These are phyloP conservation scores for Secale cereale DNA, from an alignment of 176 grass and related monocot species.

Conservation along the genomic window DNA sequence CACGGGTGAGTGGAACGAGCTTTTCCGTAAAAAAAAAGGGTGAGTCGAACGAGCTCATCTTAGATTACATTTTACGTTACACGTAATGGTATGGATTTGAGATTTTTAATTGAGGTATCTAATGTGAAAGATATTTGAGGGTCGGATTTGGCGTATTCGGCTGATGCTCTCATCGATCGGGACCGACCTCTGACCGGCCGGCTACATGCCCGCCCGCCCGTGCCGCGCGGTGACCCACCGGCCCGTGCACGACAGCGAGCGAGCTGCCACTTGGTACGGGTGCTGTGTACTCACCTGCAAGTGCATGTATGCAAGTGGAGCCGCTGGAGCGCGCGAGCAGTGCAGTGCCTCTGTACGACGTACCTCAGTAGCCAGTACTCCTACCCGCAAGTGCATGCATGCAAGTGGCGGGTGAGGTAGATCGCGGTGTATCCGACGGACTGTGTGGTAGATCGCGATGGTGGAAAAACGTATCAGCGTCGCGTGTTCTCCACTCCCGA, in stretches of 20 bases:
- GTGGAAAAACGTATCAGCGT: background rate
- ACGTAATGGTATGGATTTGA: too few species aligned
- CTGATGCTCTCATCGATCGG: background rate
- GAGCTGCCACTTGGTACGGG: conserved; percentile 2
- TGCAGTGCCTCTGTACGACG: background rate
- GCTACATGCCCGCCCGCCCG: background rate
- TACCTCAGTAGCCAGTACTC: background rate
- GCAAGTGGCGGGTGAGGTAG: background rate
- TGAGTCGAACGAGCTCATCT: too few species aligned
- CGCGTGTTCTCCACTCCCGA: background rate
- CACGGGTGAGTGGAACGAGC: too few species aligned
- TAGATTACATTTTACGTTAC: too few species aligned
- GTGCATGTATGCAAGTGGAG: too few species aligned
- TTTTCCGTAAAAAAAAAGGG: too few species aligned
- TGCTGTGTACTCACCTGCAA: background rate
- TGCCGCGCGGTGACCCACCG: background rate
- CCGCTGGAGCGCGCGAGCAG: background rate
- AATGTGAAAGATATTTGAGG: too few species aligned
- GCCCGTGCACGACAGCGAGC: background rate
- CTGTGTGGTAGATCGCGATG: background rate
- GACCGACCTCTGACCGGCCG: background rate
- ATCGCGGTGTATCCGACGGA: background rate
- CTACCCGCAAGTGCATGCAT: background rate
- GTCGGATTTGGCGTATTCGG: too few species aligned
- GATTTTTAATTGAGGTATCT: too few species aligned